Base-by-base conservation (phyloP, 1,284 basidiomycete genomes). In the Meira miltonrushii region DNA sequence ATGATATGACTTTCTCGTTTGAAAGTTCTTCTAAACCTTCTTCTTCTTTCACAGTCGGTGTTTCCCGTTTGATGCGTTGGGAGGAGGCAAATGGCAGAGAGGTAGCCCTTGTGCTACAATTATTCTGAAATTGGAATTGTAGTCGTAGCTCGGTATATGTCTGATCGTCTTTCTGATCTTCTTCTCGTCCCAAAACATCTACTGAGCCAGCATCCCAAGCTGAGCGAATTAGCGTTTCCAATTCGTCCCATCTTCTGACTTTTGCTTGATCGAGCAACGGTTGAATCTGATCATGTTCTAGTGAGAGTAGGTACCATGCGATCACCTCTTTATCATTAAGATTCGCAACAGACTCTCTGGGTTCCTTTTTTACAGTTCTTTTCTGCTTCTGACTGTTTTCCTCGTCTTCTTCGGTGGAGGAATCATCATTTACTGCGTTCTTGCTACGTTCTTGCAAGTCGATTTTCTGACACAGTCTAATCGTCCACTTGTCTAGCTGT, bases 161-260 rank as follows among this genome's bases (percentile, higher is more conserved):
- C 19, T 33, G 21, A 41, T 53, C 50, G 4, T 53, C 28, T 2
- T 4, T n/a, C 37, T 41, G 23, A 39, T 53, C 23, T 33, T 41
- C 38, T 41, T 41, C 50, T 19, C n/a, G 19, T 39, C 38, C 50
- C 50, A 53, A 17, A n/a, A 53, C 50, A 19, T 53, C 50, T 4
- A 53, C n/a, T 5, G 12, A n/a, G 28, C 38, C 50, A 13, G n/a
- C 37, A 25, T 53, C 50, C 50, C 50, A 53, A 41, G 50, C 50
- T 17, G 37, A 17, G 5, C 50, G 12, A n/a, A 53, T 53, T 13
- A 19, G 28, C 23, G 37, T 13, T 33, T 53, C 50, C 13, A 53
- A n/a, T 25, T 17, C 37, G 5, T 39, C n/a, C 50, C 50, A 53
- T 5, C n/a, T 17, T 39, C 8, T 33, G 21, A 33, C 50, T 12